These are phyloP conservation scores for Apodospora peruviana DNA, from an alignment of 495 filamentous ascomycete genomes.

Conservation along the genomic window DNA sequence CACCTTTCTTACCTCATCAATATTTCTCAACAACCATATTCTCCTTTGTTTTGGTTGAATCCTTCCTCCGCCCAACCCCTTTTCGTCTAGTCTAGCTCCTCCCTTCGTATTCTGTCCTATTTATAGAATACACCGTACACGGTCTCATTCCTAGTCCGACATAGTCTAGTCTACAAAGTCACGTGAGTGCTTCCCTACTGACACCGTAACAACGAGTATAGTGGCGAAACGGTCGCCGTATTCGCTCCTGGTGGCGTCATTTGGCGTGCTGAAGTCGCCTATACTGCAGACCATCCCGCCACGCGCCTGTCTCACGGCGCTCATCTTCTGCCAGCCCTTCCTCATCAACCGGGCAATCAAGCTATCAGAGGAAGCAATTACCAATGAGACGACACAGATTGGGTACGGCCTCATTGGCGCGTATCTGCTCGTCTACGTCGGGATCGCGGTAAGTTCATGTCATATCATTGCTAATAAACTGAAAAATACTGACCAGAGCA, in stretches of 20 bases:
- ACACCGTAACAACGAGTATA: too few relatives aligned
- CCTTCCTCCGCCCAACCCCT: too few relatives aligned
- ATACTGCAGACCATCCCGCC: constrained; percentile 47
- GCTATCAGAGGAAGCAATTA: constrained; percentile 27
- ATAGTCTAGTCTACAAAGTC: too few relatives aligned
- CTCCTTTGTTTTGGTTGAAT: too few relatives aligned
- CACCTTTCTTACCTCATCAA: background rate
- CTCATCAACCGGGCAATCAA: constrained; percentile 51
- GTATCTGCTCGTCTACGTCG: constrained; percentile 53
- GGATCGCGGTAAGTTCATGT: constrained; percentile 42
- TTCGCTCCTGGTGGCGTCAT: constrained; percentile 31
- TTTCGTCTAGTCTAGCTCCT: too few relatives aligned
- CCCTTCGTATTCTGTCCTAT: too few relatives aligned
- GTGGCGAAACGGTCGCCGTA: constrained; percentile 28
- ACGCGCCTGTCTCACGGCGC: constrained; percentile 48
- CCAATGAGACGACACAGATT: constrained; percentile 27
- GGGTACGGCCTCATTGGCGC: constrained; percentile 63
- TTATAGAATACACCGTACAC: too few relatives aligned
- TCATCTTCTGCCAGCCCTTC: constrained; percentile 60
- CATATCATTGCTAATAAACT: too few relatives aligned
- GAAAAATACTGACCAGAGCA: background rate
- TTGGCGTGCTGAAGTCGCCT: constrained; percentile 45
- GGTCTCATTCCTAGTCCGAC: too few relatives aligned
- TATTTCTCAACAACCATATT: constrained; percentile 15
- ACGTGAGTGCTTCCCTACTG: too few relatives aligned